These are phyloP conservation scores for Phaeosphaeriaceae sp. DNA, from an alignment of 2,329 filamentous ascomycete genomes.

Conservation along the genomic window DNA sequence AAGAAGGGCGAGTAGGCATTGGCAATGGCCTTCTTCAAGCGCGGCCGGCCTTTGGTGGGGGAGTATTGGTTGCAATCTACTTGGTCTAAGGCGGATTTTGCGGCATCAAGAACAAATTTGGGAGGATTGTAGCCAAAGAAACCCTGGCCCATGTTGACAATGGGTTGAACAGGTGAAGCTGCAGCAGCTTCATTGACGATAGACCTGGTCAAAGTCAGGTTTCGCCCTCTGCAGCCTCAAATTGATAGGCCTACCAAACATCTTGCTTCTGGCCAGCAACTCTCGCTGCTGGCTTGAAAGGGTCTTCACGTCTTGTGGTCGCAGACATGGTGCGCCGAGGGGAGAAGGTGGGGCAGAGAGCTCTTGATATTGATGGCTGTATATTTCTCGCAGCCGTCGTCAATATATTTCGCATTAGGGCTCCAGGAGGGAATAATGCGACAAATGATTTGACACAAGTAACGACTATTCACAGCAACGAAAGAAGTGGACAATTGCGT, in stretches of 20 bases:
- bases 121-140: conserved; percentile 96
- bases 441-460: no score
- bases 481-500: conserved; percentile 30
- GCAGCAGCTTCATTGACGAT: conserved; percentile 73
- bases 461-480: no score
- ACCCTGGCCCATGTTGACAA: conserved; percentile 73
- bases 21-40: conserved; percentile 90
- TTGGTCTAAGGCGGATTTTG: conserved; percentile 83
- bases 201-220: conserved; percentile 52
- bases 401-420: conserved; percentile 18
- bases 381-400: conserved; percentile 10
- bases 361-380: not conserved
- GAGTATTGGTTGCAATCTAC: conserved; percentile 99
- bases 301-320: conserved; percentile 44
- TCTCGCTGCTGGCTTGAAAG: conserved; percentile 61
- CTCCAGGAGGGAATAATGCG: no score
- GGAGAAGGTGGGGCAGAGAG: conserved; percentile 19
- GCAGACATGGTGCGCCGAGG: conserved; percentile 45
- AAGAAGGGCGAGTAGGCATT: conserved; percentile 92
- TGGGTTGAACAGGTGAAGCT: conserved; percentile 67
- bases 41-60: conserved; percentile 88
- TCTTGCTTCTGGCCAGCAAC: conserved; percentile 63
- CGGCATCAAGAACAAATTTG: conserved; percentile 86
- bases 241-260: conserved; percentile 57
- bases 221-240: not conserved